Evolutionary conservation across 768 basidiomycete genomes (phyloP).

Genomic region (Suillus subalutaceus): DNA sequence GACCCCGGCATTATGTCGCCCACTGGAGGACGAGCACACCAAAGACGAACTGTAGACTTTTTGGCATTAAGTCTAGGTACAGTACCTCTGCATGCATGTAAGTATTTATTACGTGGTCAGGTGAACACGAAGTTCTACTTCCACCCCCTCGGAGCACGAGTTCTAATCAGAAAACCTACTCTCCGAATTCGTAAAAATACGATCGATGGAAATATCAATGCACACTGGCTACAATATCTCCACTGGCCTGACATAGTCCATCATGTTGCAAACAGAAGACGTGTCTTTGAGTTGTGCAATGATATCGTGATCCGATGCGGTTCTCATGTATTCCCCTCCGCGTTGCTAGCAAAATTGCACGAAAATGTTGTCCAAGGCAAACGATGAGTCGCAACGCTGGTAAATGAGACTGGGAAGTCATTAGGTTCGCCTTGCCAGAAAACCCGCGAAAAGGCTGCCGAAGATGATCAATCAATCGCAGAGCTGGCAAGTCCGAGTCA

Average conservation of each 20-base stretch:
- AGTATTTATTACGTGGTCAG: not conserved
- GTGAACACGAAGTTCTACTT: not conserved
- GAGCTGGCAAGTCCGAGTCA: too few species aligned
- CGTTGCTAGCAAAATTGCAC: not conserved
- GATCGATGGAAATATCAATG: not conserved
- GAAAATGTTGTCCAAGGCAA: not conserved
- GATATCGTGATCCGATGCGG: not conserved
- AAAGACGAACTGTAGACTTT: slow-evolving; percentile 33
- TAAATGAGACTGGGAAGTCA: not conserved
- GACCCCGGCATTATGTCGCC: slow-evolving; percentile 78
- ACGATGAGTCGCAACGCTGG: not conserved
- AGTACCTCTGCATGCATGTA: not conserved
- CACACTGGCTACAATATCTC: not conserved
- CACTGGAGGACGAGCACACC: slow-evolving; percentile 35
- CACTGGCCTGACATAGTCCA: not conserved
- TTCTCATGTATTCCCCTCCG: not conserved
- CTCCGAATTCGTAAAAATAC: not conserved
- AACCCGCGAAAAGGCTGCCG: too few species aligned
- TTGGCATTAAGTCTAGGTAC: not conserved
- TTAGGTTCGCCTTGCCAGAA: too few species aligned
- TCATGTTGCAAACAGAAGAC: not conserved
- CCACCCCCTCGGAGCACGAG: not conserved
- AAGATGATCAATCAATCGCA: too few species aligned
- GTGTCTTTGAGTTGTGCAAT: not conserved
- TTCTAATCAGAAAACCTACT: not conserved